Base-by-base conservation (phyloP, 2,329 filamentous ascomycete species). In the Capronia coronata region DNA sequence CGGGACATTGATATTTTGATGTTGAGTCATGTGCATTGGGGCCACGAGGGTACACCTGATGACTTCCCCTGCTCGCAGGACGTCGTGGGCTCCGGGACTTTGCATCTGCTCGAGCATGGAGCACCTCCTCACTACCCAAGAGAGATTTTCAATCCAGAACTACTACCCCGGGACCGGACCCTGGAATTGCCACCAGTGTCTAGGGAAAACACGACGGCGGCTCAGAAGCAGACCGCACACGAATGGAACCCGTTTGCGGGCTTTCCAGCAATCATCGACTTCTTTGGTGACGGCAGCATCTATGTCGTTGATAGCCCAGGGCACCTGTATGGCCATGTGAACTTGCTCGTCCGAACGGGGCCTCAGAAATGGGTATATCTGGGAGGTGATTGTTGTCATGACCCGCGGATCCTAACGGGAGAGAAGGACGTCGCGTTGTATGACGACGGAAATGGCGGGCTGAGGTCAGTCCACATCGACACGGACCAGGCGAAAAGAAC, bases 381-480 rank as follows among this genome's bases (percentile, higher is more conserved):
- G 3, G 64, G 59, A 5, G 64, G 64, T 7, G 64, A 67, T 46
- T 59, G 62, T 9, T 67, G 63, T 35, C 65, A 67, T 53, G 61
- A 66, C 41, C 46, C 54, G 23, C 49, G 64, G 1, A 56, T 67
- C 8, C 41, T 67, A 44, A 58, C 54, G 1, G 58, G 61, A 1
- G 63, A 78, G 59, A 75, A 69, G 54, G 71, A 65, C 0, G 75
- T 80, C 44, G 77, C 75, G 1, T 61, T 71, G 46, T 79, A 74
- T 62, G 65, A 71, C 40, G 71, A 75, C 54, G 68, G 67, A 2
- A 63, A 62, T 18, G 74, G 75, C 1, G 65, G 67, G 2, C 38
- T 63, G 46, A 63, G 73, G 40, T 76, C 75, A 56, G 75, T 79
- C 41, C 76, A 79, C 64, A 65, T 71, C 8, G 67, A 79, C 61